phyloP scores from a whole-genome alignment of 192 early-diverging fungal species.

The Lobosporangium transversale region DNA sequence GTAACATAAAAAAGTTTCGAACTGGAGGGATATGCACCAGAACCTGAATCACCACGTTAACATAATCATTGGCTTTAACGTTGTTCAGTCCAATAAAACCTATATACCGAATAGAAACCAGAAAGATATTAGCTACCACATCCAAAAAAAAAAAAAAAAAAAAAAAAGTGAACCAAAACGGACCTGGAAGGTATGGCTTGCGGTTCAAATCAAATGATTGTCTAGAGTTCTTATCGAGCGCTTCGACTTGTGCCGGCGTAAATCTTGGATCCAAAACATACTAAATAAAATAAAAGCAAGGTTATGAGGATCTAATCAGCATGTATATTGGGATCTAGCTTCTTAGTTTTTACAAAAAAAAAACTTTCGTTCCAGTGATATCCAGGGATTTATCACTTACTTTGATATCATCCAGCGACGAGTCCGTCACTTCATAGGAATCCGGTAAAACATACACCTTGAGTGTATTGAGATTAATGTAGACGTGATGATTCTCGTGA shows the following conservation, averaged over 20 bases:
- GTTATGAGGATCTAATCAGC: neutral
- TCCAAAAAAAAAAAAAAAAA: no score
- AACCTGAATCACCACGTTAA: conserved; percentile 91
- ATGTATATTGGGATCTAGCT: neutral
- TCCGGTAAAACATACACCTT: conserved; percentile 94
- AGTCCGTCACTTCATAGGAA: conserved; percentile 87
- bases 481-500: conserved; percentile 95
- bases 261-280: conserved; percentile 87
- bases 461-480: conserved; percentile 88
- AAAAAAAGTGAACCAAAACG: neutral
- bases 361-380: neutral
- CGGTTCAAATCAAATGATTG: conserved; percentile 85
- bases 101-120: conserved; percentile 16
- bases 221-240: conserved; percentile 69
- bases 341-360: neutral
- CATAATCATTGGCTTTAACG: conserved; percentile 94
- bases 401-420: conserved; percentile 93
- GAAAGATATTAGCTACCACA: neutral
- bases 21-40: conserved; percentile 87
- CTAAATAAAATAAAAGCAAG: conserved; percentile 50
- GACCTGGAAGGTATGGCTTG: conserved; percentile 85
- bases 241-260: conserved; percentile 69
- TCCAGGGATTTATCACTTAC: conserved; percentile 38
- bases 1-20: conserved; percentile 82
- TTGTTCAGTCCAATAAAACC: conserved; percentile 95